Percentiles rank a stretch among this genome's conserved stretches.
These are phyloP conservation scores for Lentinula lateritia DNA, from an alignment of 768 basidiomycete genomes.

Conservation along the genomic window DNA sequence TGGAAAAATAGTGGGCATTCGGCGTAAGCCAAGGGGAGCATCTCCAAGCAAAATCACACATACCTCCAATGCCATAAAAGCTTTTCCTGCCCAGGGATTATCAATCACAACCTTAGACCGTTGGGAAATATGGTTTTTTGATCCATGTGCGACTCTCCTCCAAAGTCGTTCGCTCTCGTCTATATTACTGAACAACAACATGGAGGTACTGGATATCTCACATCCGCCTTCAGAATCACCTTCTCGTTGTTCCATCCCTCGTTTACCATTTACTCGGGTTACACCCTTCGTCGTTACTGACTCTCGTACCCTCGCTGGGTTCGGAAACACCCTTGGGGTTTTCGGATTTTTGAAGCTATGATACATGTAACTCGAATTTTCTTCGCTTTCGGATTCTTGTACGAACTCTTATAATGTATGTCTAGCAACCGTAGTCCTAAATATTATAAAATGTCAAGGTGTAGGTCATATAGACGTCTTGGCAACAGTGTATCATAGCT, in stretches of 20 bases:
- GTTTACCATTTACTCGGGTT: constrained; percentile 78
- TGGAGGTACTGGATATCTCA: constrained; percentile 5
- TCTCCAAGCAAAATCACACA: neutral
- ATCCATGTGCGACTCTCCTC: constrained; percentile 43
- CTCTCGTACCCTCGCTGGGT: constrained; percentile 59
- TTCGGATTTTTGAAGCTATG: constrained; percentile 31
- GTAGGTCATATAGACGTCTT: no score
- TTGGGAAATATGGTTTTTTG: constrained; percentile 83
- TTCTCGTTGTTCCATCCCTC: constrained; percentile 30
- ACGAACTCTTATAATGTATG: neutral
- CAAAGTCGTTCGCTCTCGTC: constrained; percentile 48
- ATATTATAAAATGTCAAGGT: neutral
- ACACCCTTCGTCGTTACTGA: constrained; percentile 49
- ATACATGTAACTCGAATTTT: neutral
- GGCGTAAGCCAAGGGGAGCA: constrained; percentile 50
- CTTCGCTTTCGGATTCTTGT: neutral
- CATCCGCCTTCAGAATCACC: constrained; percentile 16
- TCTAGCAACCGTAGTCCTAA: neutral
- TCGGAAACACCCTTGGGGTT: constrained; percentile 72
- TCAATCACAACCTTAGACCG: constrained; percentile 64
- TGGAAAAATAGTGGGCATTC: constrained; percentile 60
- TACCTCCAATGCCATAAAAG: neutral
- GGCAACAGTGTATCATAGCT: no score
- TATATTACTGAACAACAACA: constrained; percentile 25
- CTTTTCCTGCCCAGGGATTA: constrained; percentile 35